phyloP scores from a whole-genome alignment of 1,139 yeast species.

The Meyerozyma athensensis region DNA sequence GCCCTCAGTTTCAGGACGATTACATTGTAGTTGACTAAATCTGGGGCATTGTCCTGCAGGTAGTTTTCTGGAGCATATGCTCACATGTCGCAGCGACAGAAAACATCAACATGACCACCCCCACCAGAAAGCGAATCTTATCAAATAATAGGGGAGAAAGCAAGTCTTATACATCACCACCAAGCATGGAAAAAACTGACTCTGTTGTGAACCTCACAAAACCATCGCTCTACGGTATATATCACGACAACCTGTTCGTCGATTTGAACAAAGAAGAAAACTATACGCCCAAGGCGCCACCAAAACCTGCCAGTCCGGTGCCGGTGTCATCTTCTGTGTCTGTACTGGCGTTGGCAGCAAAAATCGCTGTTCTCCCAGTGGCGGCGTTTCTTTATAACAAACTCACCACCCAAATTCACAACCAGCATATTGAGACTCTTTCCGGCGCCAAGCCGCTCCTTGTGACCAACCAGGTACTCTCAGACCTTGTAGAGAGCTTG shows the following conservation, averaged over 20 bases:
- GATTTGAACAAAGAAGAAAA: slow-evolving; percentile 24
- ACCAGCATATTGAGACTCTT: slow-evolving; percentile 38
- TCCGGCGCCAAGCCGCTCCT: slow-evolving; percentile 30
- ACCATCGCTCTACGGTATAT: slow-evolving; percentile 47
- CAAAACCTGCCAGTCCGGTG: neutral
- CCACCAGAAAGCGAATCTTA: neutral
- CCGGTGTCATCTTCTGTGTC: neutral
- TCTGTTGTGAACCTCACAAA: slow-evolving; percentile 44
- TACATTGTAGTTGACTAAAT: neutral
- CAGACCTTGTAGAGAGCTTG: slow-evolving; percentile 27
- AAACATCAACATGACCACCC: slow-evolving; percentile 1
- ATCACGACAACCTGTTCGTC: slow-evolving; percentile 35
- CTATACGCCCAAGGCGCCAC: neutral
- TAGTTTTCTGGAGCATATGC: neutral
- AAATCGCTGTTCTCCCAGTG: slow-evolving; percentile 31
- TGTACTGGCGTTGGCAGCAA: slow-evolving; percentile 14
- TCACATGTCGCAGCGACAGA: neutral
- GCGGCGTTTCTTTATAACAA: slow-evolving; percentile 49
- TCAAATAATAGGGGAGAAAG: neutral
- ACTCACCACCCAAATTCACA: slow-evolving; percentile 46
- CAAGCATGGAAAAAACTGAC: slow-evolving; percentile 34
- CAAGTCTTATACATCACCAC: slow-evolving; percentile 13
- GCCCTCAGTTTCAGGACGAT: too few relatives aligned
- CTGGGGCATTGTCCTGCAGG: neutral
- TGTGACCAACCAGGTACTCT: slow-evolving; percentile 30